phyloP scores from a whole-genome alignment of 2,329 filamentous ascomycete species.

The Alternaria sp. region DNA sequence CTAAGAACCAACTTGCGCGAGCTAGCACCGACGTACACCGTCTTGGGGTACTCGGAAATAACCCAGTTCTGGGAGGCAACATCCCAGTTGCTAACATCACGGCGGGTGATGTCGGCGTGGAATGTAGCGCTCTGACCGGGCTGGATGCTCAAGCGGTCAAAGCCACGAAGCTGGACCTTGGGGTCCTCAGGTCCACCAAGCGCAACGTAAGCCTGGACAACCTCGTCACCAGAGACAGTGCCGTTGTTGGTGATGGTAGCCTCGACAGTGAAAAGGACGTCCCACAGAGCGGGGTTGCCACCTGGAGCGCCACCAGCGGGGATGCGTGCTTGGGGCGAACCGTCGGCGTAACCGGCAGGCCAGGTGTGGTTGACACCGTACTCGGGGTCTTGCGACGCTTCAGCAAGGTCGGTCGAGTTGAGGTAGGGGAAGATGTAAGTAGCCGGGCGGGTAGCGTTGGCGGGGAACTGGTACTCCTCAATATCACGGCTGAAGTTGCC shows the following conservation, averaged over 20 bases:
- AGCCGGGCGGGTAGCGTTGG: conserved; percentile 61
- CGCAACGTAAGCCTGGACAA: conserved; percentile 78
- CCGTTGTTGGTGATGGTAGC: conserved; percentile 79
- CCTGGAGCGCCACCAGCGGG: conserved; percentile 71
- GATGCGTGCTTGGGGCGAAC: conserved; percentile 65
- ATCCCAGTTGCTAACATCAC: conserved; percentile 92
- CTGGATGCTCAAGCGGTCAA: conserved; percentile 77
- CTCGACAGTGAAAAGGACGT: conserved; percentile 72
- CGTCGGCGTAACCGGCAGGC: conserved; percentile 66
- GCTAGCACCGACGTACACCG: conserved; percentile 67
- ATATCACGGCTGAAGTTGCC: conserved; percentile 71
- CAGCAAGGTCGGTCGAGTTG: conserved; percentile 67
- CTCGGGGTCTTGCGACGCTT: conserved; percentile 65
- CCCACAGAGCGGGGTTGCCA: conserved; percentile 71
- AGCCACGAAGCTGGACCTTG: conserved; percentile 74
- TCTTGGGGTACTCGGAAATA: conserved; percentile 65
- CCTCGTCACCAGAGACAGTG: conserved; percentile 69
- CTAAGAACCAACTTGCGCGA: conserved; percentile 65
- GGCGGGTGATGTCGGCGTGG: conserved; percentile 73
- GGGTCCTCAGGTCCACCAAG: conserved; percentile 81
- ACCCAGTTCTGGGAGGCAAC: conserved; percentile 83
- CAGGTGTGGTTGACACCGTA: conserved; percentile 69
- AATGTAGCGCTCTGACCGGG: conserved; percentile 75
- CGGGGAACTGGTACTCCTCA: conserved; percentile 74
- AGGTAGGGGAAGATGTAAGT: conserved; percentile 77